Evolutionary conservation across 495 filamentous ascomycete species (phyloP).

Genomic region (Podospora fimiseda): DNA sequence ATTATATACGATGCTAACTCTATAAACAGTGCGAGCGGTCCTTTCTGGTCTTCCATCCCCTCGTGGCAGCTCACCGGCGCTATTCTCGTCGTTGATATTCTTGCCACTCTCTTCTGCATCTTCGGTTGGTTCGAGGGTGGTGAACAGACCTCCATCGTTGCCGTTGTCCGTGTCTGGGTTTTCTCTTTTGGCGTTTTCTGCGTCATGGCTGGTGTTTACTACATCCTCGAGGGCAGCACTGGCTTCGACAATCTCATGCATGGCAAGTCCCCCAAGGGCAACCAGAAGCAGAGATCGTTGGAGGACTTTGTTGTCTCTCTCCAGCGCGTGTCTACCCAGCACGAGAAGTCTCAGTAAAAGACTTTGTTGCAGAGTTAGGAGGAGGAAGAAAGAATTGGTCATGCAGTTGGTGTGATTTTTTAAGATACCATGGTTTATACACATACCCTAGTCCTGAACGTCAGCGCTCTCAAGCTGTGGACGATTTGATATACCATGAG

Average conservation of each 20-base stretch:
- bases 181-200: constrained; percentile 78
- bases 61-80: constrained; percentile 75
- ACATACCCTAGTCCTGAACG: constrained; percentile 4
- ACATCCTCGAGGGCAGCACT: constrained; percentile 66
- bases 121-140: constrained; percentile 69
- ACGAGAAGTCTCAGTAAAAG: constrained; percentile 66
- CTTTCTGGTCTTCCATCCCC: constrained; percentile 78
- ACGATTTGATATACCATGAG: constrained; percentile 17
- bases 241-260: constrained; percentile 91
- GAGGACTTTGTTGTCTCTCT: constrained; percentile 85
- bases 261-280: constrained; percentile 71
- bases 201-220: constrained; percentile 55
- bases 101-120: constrained; percentile 75
- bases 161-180: constrained; percentile 81
- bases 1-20: too few species aligned
- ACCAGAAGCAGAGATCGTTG: constrained; percentile 63
- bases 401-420: not conserved
- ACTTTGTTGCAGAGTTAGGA: constrained; percentile 4
- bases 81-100: constrained; percentile 70
- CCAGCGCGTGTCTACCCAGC: constrained; percentile 77
- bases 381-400: not conserved
- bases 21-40: constrained; percentile 58
- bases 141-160: constrained; percentile 62
- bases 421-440: constrained; percentile 5
- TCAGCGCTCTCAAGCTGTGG: constrained; percentile 14